Conservation (phyloP, 495 filamentous ascomycete species). For the Penicillium dipodomyicola region DNA sequence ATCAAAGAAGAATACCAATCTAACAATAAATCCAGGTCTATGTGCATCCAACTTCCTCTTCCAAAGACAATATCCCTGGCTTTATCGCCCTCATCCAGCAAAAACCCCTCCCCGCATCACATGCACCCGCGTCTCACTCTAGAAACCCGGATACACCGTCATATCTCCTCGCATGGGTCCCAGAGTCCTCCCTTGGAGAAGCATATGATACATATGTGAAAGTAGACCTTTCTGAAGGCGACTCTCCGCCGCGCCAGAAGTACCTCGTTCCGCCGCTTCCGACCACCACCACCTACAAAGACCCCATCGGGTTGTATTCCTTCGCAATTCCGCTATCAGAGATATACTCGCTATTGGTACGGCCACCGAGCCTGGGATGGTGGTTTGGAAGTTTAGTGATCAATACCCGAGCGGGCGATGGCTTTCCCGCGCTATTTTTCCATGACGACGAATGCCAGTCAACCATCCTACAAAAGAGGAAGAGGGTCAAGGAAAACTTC, state of each 20-base stretch:
- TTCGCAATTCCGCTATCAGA: slow-evolving; percentile 89
- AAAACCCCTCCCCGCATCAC: slow-evolving; percentile 51
- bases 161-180: slow-evolving; percentile 88
- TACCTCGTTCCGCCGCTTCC: slow-evolving; percentile 92
- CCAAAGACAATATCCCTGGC: slow-evolving; percentile 95
- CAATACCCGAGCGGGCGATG: slow-evolving; percentile 84
- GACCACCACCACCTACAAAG: slow-evolving; percentile 63
- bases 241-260: slow-evolving; percentile 76
- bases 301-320: slow-evolving; percentile 78
- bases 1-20: neutral
- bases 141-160: slow-evolving; percentile 53
- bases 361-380: slow-evolving; percentile 93
- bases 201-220: slow-evolving; percentile 88
- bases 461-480: slow-evolving; percentile 91
- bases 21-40: slow-evolving; percentile 64
- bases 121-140: slow-evolving; percentile 50
- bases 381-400: slow-evolving; percentile 96
- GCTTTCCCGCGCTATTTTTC: slow-evolving; percentile 94
- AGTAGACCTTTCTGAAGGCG: slow-evolving; percentile 80
- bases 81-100: slow-evolving; percentile 95
- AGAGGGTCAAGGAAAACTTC: slow-evolving; percentile 74
- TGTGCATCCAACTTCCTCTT: slow-evolving; percentile 89
- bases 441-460: slow-evolving; percentile 95
- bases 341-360: slow-evolving; percentile 84
- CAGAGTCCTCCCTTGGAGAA: slow-evolving; percentile 84